These are phyloP conservation scores for Suillus brevipes DNA, from an alignment of 768 basidiomycete genomes.

Conservation along the genomic window DNA sequence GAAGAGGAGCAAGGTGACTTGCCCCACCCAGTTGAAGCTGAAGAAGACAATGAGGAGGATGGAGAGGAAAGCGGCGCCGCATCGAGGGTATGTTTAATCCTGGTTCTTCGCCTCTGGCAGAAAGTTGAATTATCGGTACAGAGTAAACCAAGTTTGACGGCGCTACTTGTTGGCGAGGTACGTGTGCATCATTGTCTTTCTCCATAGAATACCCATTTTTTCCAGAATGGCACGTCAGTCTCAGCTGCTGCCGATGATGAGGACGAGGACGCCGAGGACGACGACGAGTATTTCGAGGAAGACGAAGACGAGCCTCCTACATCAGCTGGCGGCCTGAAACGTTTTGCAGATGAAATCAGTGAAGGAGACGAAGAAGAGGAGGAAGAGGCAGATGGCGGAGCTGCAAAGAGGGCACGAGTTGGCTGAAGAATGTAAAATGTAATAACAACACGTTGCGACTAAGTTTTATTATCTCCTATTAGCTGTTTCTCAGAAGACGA, in stretches of 20 bases:
- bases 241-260: not conserved
- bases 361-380: constrained; percentile 15
- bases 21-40: constrained; percentile 1
- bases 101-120: not conserved
- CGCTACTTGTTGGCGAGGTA: constrained; percentile 24
- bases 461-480: constrained; percentile 4
- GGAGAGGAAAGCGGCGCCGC: constrained; percentile 4
- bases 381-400: constrained; percentile 11
- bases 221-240: constrained; percentile 16
- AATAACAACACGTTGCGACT: not conserved
- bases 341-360: constrained; percentile 23
- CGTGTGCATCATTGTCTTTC: not conserved
- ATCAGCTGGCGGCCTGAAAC: constrained; percentile 24
- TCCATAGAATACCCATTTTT: not conserved
- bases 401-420: constrained; percentile 29
- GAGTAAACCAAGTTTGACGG: constrained; percentile 24
- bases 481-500: not conserved
- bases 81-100: constrained; percentile 15
- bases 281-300: constrained; percentile 25
- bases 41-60: constrained; percentile 21
- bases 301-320: constrained; percentile 11
- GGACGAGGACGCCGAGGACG: constrained; percentile 17
- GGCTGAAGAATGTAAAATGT: not conserved
- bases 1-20: constrained; percentile 3
- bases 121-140: not conserved